These are phyloP conservation scores for Cytospora chrysosperma DNA, from an alignment of 2,329 filamentous ascomycete genomes.

Conservation along the genomic window DNA sequence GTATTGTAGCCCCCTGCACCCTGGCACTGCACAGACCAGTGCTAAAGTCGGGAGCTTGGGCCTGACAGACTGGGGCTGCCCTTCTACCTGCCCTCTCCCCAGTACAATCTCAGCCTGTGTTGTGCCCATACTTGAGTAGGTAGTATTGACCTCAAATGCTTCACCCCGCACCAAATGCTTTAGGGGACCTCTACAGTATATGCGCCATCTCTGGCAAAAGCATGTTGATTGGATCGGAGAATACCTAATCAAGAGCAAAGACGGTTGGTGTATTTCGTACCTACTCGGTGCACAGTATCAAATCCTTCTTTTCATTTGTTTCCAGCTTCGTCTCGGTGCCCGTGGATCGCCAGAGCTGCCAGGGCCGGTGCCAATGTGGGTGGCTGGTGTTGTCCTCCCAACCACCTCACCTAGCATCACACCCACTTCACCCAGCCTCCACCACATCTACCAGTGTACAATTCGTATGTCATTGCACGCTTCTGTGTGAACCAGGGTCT, in stretches of 20 bases:
- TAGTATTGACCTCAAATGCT: no score
- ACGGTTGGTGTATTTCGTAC: no score
- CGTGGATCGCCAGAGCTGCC: not conserved
- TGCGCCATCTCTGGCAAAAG: not conserved
- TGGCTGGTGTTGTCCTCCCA: conserved; percentile 24
- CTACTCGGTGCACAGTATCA: no score
- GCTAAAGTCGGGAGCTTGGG: conserved; percentile 1
- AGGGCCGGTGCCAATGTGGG: not conserved
- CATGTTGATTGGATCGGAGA: not conserved
- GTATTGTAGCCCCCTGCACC: conserved; percentile 5
- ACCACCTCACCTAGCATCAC: conserved; percentile 22
- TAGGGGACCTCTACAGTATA: not conserved
- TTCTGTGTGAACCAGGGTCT: conserved; percentile 1
- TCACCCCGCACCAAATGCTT: not conserved
- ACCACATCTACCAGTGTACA: not conserved
- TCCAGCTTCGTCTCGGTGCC: not conserved
- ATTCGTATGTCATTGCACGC: conserved; percentile 10
- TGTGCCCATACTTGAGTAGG: no score
- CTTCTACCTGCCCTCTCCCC: not conserved
- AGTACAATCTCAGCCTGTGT: no score
- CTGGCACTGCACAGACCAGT: conserved; percentile 14
- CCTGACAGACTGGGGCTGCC: not conserved
- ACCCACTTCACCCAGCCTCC: conserved; percentile 21
- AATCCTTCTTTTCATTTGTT: not conserved
- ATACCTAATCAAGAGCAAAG: not conserved